Conservation (phyloP, 1,284 basidiomycete species). For the Sphaerobolus stellatus region DNA sequence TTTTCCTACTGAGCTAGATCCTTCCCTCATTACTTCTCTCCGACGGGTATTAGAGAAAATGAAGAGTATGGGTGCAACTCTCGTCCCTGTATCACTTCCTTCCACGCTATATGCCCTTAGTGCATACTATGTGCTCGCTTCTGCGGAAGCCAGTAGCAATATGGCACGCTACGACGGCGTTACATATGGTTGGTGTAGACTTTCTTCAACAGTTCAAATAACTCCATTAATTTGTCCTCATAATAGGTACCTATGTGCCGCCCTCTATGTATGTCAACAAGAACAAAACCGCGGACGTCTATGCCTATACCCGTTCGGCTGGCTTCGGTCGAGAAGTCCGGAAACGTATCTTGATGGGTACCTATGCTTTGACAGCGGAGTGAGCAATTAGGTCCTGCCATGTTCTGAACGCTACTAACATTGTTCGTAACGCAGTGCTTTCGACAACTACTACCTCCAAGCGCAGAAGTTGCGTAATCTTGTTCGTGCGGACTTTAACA, state of each 20-base stretch:
- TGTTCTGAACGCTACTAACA: not conserved
- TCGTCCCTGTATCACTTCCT: constrained; percentile 79
- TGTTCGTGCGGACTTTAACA: constrained; percentile 74
- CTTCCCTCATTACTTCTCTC: constrained; percentile 47
- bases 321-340: constrained; percentile 87
- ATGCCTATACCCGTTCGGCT: constrained; percentile 57
- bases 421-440: constrained; percentile 59
- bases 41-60: constrained; percentile 52
- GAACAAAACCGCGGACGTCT: constrained; percentile 49
- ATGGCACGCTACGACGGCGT: constrained; percentile 90
- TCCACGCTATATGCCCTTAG: constrained; percentile 79
- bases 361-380: constrained; percentile 91
- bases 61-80: constrained; percentile 58
- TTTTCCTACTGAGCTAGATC: constrained; percentile 72
- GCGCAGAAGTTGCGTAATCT: constrained; percentile 78
- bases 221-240: not conserved
- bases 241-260: constrained; percentile 48
- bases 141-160: constrained; percentile 93
- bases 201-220: constrained; percentile 3
- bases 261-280: constrained; percentile 43
- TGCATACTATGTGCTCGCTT: constrained; percentile 94
- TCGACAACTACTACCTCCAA: constrained; percentile 95
- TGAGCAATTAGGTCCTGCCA: constrained; percentile 39
- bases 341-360: constrained; percentile 88
- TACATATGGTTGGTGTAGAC: constrained; percentile 52